Percentiles rank a stretch among this genome's conserved stretches.
These are phyloP conservation scores for Musa acuminata DNA, from an alignment of 176 grass and related monocot species.

Conservation along the genomic window DNA sequence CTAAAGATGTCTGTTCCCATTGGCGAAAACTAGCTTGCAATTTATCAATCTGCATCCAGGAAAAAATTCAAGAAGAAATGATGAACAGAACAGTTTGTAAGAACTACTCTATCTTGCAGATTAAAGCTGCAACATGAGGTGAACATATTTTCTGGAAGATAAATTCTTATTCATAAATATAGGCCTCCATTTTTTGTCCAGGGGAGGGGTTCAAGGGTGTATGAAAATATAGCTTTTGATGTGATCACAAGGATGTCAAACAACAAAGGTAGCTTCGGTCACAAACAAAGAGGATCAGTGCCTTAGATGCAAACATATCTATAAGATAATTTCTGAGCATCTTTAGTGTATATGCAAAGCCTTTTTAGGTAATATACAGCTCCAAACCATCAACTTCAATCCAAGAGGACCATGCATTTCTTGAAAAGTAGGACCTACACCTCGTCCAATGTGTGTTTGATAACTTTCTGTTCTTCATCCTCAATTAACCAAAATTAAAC, in stretches of 20 bases:
- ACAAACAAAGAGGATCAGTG: too few species aligned
- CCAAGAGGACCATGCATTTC: neutral
- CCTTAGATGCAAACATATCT: too few species aligned
- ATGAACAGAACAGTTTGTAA: neutral
- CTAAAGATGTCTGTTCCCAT: slow-evolving; percentile 65
- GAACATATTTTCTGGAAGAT: neutral
- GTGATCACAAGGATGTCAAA: neutral
- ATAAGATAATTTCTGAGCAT: neutral
- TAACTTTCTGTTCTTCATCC: too few species aligned
- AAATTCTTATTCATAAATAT: too few species aligned
- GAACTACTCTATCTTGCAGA: neutral
- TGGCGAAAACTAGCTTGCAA: slow-evolving; percentile 64
- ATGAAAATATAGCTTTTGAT: neutral
- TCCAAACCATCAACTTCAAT: neutral
- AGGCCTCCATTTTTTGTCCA: too few species aligned
- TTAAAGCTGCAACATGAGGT: neutral
- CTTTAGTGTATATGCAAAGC: neutral
- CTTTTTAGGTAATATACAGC: neutral
- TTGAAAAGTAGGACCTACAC: neutral
- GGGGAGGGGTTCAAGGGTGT: neutral
- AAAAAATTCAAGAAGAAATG: slow-evolving; percentile 1
- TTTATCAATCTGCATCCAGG: slow-evolving; percentile 57
- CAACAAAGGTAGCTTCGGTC: neutral
- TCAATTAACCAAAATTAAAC: too few species aligned
- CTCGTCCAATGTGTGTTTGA: too few species aligned